These are phyloP conservation scores for bread wheat (Triticum aestivum) DNA, from an alignment of 176 grass and related monocot genomes.

Conservation along the genomic window DNA sequence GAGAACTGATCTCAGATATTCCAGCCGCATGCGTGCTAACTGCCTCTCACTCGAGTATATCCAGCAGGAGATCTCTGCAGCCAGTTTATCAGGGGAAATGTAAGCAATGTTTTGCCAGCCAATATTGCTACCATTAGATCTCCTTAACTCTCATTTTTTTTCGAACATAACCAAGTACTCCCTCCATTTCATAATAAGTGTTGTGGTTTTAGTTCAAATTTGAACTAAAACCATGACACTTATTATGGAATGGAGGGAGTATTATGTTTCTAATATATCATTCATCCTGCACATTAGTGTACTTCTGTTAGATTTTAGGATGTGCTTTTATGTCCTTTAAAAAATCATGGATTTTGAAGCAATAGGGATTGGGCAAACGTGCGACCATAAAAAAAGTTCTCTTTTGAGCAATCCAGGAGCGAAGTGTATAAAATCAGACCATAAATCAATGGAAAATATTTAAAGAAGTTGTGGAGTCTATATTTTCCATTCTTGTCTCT, in stretches of 20 bases:
- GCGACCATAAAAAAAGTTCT: background rate
- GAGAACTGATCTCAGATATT: conserved; percentile 43
- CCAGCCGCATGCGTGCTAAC: conserved; percentile 40
- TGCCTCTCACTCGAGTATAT: conserved; percentile 57
- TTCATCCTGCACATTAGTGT: background rate
- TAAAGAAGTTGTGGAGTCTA: background rate
- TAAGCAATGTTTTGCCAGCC: conserved; percentile 6
- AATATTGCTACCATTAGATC: background rate
- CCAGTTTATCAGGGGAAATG: background rate
- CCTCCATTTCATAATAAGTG: too few species aligned
- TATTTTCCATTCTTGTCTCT: background rate
- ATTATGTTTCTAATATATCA: background rate
- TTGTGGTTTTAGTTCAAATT: too few species aligned
- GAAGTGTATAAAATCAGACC: background rate
- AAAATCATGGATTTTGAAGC: background rate
- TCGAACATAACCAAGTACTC: background rate
- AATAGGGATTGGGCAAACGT: background rate
- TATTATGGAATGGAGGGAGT: background rate
- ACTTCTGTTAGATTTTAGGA: background rate
- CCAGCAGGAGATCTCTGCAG: conserved; percentile 51
- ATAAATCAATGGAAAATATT: background rate
- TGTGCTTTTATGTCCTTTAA: background rate
- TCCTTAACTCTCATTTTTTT: conserved; percentile 4
- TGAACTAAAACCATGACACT: too few species aligned
- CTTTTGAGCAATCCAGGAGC: background rate